phyloP scores from a whole-genome alignment of 2,329 filamentous ascomycete species.

The Sphaerulina populicola region DNA sequence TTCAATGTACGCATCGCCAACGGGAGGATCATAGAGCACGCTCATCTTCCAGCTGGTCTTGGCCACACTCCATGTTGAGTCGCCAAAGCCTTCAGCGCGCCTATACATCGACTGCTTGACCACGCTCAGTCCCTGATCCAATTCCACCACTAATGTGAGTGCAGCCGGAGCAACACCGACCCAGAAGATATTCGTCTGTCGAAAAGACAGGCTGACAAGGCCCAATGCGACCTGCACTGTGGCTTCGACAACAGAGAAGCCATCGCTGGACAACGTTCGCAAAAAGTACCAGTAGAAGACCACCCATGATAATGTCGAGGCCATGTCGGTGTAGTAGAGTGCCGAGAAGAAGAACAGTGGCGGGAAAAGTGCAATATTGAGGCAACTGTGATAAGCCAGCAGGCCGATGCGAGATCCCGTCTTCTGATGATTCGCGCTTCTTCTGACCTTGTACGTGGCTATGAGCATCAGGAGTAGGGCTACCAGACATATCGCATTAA shows the following conservation, averaged over 20 bases:
- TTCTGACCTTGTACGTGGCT: slow-evolving; percentile 24
- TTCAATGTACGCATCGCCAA: slow-evolving; percentile 42
- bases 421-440: slow-evolving; percentile 15
- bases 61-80: slow-evolving; percentile 23
- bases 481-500: slow-evolving; percentile 36
- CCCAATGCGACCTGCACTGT: slow-evolving; percentile 47
- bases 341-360: slow-evolving; percentile 92
- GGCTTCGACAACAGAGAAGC: slow-evolving; percentile 16
- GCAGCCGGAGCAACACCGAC: slow-evolving; percentile 67
- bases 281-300: slow-evolving; percentile 53
- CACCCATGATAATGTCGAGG: slow-evolving; percentile 69
- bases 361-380: slow-evolving; percentile 80
- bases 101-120: slow-evolving; percentile 28
- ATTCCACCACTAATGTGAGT: slow-evolving; percentile 41
- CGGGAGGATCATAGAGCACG: slow-evolving; percentile 45
- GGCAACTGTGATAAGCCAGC: slow-evolving; percentile 46
- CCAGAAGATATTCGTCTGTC: slow-evolving; percentile 98
- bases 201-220: slow-evolving; percentile 60
- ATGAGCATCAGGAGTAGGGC: slow-evolving; percentile 29
- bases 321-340: slow-evolving; percentile 88
- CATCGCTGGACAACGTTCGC: slow-evolving; percentile 27
- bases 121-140: slow-evolving; percentile 45
- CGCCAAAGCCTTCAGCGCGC: slow-evolving; percentile 27
- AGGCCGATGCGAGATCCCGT: slow-evolving; percentile 9
- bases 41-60: slow-evolving; percentile 35